Percentiles rank a stretch among this genome's conserved stretches.
Evolutionary conservation across 2,329 filamentous ascomycete species (phyloP).

Genomic region (Cadophora sp.): DNA sequence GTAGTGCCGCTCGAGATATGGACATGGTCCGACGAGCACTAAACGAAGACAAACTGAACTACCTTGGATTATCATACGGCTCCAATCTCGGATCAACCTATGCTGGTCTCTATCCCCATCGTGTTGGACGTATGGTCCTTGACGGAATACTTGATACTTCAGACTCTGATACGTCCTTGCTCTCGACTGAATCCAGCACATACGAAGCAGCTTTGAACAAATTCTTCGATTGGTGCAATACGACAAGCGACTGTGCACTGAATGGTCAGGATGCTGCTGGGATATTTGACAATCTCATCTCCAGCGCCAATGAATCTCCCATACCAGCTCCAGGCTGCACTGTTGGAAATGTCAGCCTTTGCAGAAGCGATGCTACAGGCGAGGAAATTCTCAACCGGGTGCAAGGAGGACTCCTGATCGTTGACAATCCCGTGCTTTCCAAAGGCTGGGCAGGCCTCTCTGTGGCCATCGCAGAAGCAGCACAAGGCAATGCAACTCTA

Average conservation of each 20-base stretch:
- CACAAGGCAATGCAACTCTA: constrained; percentile 5
- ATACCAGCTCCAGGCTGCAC: constrained; percentile 48
- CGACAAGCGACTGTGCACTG: constrained; percentile 43
- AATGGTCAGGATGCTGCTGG: constrained; percentile 42
- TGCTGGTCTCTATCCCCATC: constrained; percentile 52
- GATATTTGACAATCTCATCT: constrained; percentile 42
- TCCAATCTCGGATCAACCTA: constrained; percentile 53
- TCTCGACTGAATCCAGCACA: constrained; percentile 47
- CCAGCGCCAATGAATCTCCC: constrained; percentile 43
- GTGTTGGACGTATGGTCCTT: constrained; percentile 51
- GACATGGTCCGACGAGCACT: constrained; percentile 46
- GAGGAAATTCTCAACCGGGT: constrained; percentile 6
- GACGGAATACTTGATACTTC: constrained; percentile 54
- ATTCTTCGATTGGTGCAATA: constrained; percentile 50
- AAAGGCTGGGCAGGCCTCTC: background rate
- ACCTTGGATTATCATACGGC: constrained; percentile 54
- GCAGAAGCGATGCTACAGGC: background rate
- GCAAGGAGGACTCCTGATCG: background rate
- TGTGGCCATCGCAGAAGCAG: background rate
- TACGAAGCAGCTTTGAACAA: constrained; percentile 48
- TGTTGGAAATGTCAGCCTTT: constrained; percentile 1
- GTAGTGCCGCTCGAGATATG: constrained; percentile 39
- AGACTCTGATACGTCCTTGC: constrained; percentile 45
- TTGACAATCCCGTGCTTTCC: background rate
- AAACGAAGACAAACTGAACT: constrained; percentile 48